Conservation (phyloP, 1,139 yeast genomes). For the Yamadazyma kanchanaburiensis region DNA sequence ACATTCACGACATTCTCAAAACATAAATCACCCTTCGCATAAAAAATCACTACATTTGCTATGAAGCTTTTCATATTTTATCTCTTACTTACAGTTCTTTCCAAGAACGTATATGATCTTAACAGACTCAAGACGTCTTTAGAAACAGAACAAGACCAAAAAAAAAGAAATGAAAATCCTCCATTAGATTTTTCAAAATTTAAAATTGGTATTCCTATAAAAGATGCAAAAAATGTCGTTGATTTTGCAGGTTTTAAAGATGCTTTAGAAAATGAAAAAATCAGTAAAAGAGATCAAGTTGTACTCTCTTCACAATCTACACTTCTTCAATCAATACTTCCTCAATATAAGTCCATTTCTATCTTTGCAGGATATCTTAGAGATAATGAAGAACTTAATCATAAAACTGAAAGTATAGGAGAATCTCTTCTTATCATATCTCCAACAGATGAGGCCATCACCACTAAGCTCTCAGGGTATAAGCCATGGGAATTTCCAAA, state of each 20-base stretch:
- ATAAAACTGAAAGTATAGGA: slow-evolving; percentile 34
- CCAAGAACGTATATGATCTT: slow-evolving; percentile 21
- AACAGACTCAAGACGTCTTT: slow-evolving; percentile 9
- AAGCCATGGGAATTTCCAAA: slow-evolving; percentile 76
- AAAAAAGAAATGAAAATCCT: slow-evolving; percentile 16
- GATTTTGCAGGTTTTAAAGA: slow-evolving; percentile 7
- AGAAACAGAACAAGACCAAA: slow-evolving; percentile 7
- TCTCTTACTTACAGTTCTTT: slow-evolving; percentile 5
- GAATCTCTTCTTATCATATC: slow-evolving; percentile 52
- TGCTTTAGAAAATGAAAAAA: slow-evolving; percentile 3
- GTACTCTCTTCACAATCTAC: slow-evolving; percentile 9
- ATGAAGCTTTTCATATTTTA: too few species aligned
- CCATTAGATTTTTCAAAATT: slow-evolving; percentile 13
- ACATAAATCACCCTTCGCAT: too few species aligned
- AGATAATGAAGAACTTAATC: slow-evolving; percentile 43
- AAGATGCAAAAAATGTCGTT: slow-evolving; percentile 20
- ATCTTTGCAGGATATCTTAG: slow-evolving; percentile 56
- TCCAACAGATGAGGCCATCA: slow-evolving; percentile 57
- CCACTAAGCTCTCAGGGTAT: slow-evolving; percentile 22
- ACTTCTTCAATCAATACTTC: slow-evolving; percentile 22
- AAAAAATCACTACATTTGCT: too few species aligned
- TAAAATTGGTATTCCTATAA: slow-evolving; percentile 12
- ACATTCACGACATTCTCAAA: too few species aligned
- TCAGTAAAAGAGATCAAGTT: slow-evolving; percentile 10
- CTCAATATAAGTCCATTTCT: slow-evolving; percentile 43